A percentile compares a stretch with the other conserved stretches of the same genome.
These are phyloP conservation scores for Rhodamnia rubescens DNA, from an alignment of 345 rosid genomes.

Conservation along the genomic window DNA sequence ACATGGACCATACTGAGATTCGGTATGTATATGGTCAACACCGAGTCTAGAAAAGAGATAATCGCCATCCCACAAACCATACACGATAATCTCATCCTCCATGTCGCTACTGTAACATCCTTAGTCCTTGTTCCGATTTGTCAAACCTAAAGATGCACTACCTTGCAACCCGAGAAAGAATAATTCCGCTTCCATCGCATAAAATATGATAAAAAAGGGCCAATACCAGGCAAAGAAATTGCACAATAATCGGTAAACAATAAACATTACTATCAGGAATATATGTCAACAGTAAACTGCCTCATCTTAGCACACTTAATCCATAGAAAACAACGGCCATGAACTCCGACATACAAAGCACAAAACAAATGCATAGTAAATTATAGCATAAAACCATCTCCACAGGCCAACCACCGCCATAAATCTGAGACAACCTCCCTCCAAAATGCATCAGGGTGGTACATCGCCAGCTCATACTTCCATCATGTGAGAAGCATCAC, in stretches of 20 bases:
- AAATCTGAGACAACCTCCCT: background rate
- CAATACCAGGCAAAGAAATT: background rate
- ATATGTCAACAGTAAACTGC: background rate
- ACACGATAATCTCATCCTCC: background rate
- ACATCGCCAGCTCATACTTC: background rate
- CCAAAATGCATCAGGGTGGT: background rate
- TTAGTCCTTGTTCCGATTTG: background rate
- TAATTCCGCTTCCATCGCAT: background rate
- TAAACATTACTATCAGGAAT: background rate
- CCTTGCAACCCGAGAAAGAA: background rate
- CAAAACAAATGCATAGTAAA: background rate
- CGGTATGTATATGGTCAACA: background rate
- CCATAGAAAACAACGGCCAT: background rate
- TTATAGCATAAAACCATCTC: background rate
- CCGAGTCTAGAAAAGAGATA: background rate
- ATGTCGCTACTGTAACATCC: background rate
- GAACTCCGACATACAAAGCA: background rate
- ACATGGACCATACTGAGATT: background rate
- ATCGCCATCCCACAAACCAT: background rate
- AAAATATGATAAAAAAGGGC: background rate
- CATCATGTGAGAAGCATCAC: background rate
- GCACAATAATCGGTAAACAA: background rate
- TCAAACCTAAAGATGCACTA: background rate
- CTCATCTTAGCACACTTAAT: background rate
- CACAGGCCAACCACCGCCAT: background rate